phyloP scores from a whole-genome alignment of 805 yeast genomes.

The Starmerella asiatica region DNA sequence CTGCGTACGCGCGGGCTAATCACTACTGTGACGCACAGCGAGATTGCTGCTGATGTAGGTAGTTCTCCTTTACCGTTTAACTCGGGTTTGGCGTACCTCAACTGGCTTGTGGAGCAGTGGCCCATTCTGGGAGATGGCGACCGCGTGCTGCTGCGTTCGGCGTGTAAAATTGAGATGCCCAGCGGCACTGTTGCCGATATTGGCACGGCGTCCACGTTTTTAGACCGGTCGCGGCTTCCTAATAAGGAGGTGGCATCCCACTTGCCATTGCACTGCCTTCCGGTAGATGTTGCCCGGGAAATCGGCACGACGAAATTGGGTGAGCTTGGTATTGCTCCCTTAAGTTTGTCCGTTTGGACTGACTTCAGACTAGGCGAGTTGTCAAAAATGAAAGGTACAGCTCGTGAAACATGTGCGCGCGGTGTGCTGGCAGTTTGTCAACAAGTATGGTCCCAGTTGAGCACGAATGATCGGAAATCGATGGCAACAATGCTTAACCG shows the following conservation, averaged over 20 bases:
- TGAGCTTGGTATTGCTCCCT: constrained; percentile 6
- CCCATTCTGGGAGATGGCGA: background rate
- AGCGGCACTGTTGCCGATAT: constrained; percentile 10
- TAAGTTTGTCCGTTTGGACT: constrained; percentile 8
- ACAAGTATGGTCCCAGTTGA: constrained; percentile 21
- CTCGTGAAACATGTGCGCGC: background rate
- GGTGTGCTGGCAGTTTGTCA: constrained; percentile 21
- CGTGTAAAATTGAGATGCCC: background rate
- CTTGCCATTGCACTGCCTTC: constrained; percentile 26
- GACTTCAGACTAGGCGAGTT: background rate
- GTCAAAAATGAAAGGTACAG: background rate
- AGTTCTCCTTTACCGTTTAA: constrained; percentile 20
- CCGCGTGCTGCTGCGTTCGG: constrained; percentile 4
- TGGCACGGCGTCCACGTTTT: constrained; percentile 20
- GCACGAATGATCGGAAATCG: constrained; percentile 1
- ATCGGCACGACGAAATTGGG: constrained; percentile 1
- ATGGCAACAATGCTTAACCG: constrained; percentile 13
- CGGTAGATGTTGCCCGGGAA: constrained; percentile 14
- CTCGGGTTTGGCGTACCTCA: constrained; percentile 19
- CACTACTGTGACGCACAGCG: constrained; percentile 16
- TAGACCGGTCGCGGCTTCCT: constrained; percentile 20
- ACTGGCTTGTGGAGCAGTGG: constrained; percentile 22
- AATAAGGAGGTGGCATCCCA: constrained; percentile 20
- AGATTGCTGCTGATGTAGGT: constrained; percentile 22
- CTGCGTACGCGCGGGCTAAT: constrained; percentile 21